These are phyloP conservation scores for Zygosaccharomyces pseudobailii DNA, from an alignment of 1,139 yeast genomes.

Conservation along the genomic window DNA sequence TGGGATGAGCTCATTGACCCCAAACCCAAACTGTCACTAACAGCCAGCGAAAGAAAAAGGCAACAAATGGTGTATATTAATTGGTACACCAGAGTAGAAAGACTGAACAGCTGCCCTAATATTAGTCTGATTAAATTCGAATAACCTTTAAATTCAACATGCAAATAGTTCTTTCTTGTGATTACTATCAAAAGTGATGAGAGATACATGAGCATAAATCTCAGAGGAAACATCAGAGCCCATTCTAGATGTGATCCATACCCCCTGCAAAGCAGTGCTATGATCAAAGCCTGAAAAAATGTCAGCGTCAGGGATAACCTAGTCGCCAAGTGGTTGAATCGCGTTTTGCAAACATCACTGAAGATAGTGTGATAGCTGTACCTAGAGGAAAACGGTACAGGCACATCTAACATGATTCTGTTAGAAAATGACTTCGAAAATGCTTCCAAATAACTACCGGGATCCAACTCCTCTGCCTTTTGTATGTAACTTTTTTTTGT, in stretches of 20 bases:
- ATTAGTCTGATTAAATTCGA: slow-evolving; percentile 49
- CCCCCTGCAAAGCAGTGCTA: slow-evolving; percentile 27
- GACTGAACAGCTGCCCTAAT: slow-evolving; percentile 43
- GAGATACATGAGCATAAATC: slow-evolving; percentile 32
- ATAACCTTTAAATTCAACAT: slow-evolving; percentile 47
- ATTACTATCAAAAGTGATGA: slow-evolving; percentile 43
- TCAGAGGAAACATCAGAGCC: slow-evolving; percentile 32
- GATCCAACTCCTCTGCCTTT: background rate
- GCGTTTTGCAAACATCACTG: slow-evolving; percentile 37
- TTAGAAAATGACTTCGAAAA: background rate
- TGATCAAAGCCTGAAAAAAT: slow-evolving; percentile 28
- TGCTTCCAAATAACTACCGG: background rate
- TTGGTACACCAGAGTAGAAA: slow-evolving; percentile 36
- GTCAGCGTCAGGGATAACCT: slow-evolving; percentile 37
- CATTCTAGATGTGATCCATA: slow-evolving; percentile 20
- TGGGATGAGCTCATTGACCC: slow-evolving; percentile 4
- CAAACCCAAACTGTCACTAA: slow-evolving; percentile 28
- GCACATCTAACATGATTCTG: slow-evolving; percentile 14
- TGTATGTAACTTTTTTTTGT: background rate
- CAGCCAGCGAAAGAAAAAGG: slow-evolving; percentile 40
- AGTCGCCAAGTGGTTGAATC: slow-evolving; percentile 37
- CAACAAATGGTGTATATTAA: slow-evolving; percentile 37
- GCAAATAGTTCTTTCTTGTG: slow-evolving; percentile 46
- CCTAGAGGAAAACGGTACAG: slow-evolving; percentile 23
- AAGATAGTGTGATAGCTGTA: slow-evolving; percentile 38